Evolutionary conservation across 441 rosid genomes (phyloP).

Genomic region (Adansonia gregorii): DNA sequence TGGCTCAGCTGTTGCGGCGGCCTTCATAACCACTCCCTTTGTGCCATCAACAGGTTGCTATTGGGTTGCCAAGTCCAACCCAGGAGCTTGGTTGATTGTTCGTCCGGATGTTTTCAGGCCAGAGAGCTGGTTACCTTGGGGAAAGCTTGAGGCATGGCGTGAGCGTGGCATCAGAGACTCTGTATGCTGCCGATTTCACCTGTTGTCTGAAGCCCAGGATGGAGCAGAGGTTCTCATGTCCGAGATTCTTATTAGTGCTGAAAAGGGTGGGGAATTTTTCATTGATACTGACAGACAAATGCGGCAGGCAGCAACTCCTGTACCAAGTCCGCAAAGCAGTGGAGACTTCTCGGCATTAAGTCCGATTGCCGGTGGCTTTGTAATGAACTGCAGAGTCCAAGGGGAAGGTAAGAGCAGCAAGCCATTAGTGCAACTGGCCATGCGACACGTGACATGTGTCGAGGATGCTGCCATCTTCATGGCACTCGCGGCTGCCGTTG

Average conservation of each 20-base stretch:
- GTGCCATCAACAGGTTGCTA: slow-evolving; percentile 94
- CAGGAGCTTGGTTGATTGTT: slow-evolving; percentile 94
- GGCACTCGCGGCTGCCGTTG: slow-evolving; percentile 94
- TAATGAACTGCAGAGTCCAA: slow-evolving; percentile 89
- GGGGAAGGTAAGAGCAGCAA: slow-evolving; percentile 91
- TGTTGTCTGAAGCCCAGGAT: slow-evolving; percentile 76
- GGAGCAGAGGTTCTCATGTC: slow-evolving; percentile 84
- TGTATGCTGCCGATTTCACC: slow-evolving; percentile 82
- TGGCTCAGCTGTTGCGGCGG: slow-evolving; percentile 92
- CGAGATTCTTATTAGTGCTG: slow-evolving; percentile 77
- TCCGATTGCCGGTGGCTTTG: slow-evolving; percentile 66
- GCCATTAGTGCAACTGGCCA: slow-evolving; percentile 81
- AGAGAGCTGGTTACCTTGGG: slow-evolving; percentile 98
- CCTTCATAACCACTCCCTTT: slow-evolving; percentile 97
- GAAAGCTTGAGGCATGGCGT: slow-evolving; percentile 95
- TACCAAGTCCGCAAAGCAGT: slow-evolving; percentile 92
- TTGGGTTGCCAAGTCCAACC: slow-evolving; percentile 93
- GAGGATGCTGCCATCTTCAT: slow-evolving; percentile 98
- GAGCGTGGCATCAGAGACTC: slow-evolving; percentile 90
- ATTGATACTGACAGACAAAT: slow-evolving; percentile 81
- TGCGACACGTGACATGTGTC: slow-evolving; percentile 86
- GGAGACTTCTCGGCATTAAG: slow-evolving; percentile 80
- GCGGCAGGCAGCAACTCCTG: slow-evolving; percentile 62
- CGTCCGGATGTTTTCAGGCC: slow-evolving; percentile 77
- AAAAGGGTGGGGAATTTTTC: slow-evolving; percentile 90